A percentile compares a stretch with the other conserved stretches of the same genome.
Evolutionary conservation across 1,284 basidiomycete species (phyloP).

Genomic region (Tilletia setariae): DNA sequence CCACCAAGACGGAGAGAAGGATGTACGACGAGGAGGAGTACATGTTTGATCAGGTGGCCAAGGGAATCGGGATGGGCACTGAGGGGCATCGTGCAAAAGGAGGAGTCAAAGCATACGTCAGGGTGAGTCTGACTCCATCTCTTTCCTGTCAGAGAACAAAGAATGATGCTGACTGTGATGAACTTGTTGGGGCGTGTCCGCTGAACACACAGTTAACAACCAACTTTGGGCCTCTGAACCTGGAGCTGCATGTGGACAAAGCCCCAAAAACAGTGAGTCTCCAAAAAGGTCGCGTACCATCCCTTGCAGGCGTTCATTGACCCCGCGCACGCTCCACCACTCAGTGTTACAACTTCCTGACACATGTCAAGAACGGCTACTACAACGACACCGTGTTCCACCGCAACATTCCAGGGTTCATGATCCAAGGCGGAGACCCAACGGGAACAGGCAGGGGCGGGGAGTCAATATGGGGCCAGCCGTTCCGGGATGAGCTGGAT

Average conservation of each 20-base stretch:
- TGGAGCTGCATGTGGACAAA: slow-evolving; percentile 84
- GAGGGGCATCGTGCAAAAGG: slow-evolving; percentile 15
- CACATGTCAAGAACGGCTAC: slow-evolving; percentile 65
- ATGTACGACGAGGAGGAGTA: slow-evolving; percentile 86
- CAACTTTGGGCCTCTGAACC: slow-evolving; percentile 79
- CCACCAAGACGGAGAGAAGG: slow-evolving; percentile 71
- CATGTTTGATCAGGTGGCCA: slow-evolving; percentile 77
- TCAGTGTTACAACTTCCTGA: slow-evolving; percentile 83
- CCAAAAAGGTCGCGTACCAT: background rate
- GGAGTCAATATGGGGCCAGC: slow-evolving; percentile 87
- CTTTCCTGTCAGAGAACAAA: background rate
- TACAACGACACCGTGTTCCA: slow-evolving; percentile 87
- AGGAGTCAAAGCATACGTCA: slow-evolving; percentile 37
- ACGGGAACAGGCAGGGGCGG: slow-evolving; percentile 93
- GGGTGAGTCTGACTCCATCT: background rate
- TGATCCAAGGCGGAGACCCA: slow-evolving; percentile 96
- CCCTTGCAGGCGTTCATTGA: background rate
- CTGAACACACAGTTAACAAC: slow-evolving; percentile 68
- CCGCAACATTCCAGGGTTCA: slow-evolving; percentile 91
- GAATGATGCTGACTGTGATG: slow-evolving; percentile 28
- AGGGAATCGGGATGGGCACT: slow-evolving; percentile 65
- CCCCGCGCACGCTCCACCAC: background rate
- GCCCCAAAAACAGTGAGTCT: slow-evolving; percentile 77
- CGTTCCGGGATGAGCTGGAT: slow-evolving; percentile 88
- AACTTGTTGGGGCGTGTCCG: background rate